phyloP scores from a whole-genome alignment of 495 filamentous ascomycete species.

The Penicillium alfredii region DNA sequence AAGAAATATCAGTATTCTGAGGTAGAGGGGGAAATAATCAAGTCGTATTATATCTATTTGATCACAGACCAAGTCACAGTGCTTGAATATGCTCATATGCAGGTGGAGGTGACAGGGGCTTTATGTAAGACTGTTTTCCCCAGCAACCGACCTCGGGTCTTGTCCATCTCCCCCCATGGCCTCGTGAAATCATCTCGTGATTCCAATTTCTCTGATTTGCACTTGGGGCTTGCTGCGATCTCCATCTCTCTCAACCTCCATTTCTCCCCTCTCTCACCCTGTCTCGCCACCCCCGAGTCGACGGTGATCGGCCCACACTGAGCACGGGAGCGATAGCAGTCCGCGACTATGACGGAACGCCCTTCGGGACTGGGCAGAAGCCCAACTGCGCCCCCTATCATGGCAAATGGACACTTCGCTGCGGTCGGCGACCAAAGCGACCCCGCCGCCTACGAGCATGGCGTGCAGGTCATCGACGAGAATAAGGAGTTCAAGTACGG shows the following conservation, averaged over 20 bases:
- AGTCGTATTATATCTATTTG: too few relatives aligned
- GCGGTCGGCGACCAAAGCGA: constrained; percentile 62
- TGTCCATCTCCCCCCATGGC: constrained; percentile 2
- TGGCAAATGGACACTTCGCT: constrained; percentile 87
- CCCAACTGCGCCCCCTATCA: constrained; percentile 50
- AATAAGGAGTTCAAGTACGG: constrained; percentile 91
- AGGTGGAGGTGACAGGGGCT: too few relatives aligned
- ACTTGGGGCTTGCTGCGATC: constrained; percentile 1
- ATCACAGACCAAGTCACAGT: too few relatives aligned
- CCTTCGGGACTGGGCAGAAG: constrained; percentile 27
- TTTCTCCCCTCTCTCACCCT: constrained; percentile 11
- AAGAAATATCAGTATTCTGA: too few relatives aligned
- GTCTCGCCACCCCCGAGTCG: constrained; percentile 21
- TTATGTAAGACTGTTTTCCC: constrained; percentile 22
- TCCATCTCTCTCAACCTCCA: constrained; percentile 12
- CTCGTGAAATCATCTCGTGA: constrained; percentile 7
- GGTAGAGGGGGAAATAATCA: too few relatives aligned
- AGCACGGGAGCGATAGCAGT: constrained; percentile 10
- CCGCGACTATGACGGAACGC: constrained; percentile 23
- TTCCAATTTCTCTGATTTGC: constrained; percentile 4
- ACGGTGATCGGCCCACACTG: constrained; percentile 22
- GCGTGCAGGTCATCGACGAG: constrained; percentile 93
- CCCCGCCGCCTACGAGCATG: constrained; percentile 71
- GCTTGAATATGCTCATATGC: too few relatives aligned
- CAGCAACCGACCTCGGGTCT: constrained; percentile 19